Conservation (phyloP, 2,329 filamentous ascomycete genomes). For the Phaeosphaeriaceae sp. region DNA sequence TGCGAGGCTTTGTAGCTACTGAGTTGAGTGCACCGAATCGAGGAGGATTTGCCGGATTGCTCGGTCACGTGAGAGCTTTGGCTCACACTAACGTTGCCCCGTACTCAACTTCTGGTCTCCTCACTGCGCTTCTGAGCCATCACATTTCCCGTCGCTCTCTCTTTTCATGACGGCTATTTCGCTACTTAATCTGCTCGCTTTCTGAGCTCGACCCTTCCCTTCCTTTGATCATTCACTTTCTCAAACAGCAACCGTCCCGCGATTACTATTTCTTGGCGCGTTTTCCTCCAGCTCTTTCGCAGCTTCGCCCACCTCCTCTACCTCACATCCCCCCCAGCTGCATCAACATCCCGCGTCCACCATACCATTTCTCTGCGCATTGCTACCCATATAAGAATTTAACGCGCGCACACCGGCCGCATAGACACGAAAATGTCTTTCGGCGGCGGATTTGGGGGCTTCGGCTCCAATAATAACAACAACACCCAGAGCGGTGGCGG, state of each 20-base stretch:
- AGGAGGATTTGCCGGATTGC: slow-evolving; percentile 10
- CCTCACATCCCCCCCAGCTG: slow-evolving; percentile 21
- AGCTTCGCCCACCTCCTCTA: slow-evolving; percentile 23
- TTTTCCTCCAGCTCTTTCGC: slow-evolving; percentile 34
- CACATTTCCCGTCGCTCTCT: slow-evolving; percentile 29
- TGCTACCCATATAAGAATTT: slow-evolving; percentile 19
- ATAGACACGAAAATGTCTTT: slow-evolving; percentile 53
- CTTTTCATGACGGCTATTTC: slow-evolving; percentile 37
- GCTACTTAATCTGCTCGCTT: slow-evolving; percentile 40
- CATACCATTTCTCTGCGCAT: slow-evolving; percentile 27
- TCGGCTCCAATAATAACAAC: slow-evolving; percentile 50
- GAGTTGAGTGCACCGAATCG: slow-evolving; percentile 1
- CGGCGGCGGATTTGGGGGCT: slow-evolving; percentile 55
- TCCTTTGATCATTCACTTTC: slow-evolving; percentile 20
- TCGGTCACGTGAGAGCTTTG: slow-evolving; percentile 20
- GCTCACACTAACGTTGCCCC: not conserved
- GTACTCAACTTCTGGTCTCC: slow-evolving; percentile 8
- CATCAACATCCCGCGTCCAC: slow-evolving; percentile 25
- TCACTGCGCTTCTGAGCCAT: slow-evolving; percentile 21
- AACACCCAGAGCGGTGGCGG: slow-evolving; percentile 35
- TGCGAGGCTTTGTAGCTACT: slow-evolving; percentile 17
- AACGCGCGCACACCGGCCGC: slow-evolving; percentile 30
- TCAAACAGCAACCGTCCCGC: slow-evolving; percentile 20
- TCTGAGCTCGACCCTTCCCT: slow-evolving; percentile 31
- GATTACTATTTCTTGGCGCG: slow-evolving; percentile 43